These are phyloP conservation scores for Arachnomyces sp. DNA, from an alignment of 2,329 filamentous ascomycete species.

Conservation along the genomic window DNA sequence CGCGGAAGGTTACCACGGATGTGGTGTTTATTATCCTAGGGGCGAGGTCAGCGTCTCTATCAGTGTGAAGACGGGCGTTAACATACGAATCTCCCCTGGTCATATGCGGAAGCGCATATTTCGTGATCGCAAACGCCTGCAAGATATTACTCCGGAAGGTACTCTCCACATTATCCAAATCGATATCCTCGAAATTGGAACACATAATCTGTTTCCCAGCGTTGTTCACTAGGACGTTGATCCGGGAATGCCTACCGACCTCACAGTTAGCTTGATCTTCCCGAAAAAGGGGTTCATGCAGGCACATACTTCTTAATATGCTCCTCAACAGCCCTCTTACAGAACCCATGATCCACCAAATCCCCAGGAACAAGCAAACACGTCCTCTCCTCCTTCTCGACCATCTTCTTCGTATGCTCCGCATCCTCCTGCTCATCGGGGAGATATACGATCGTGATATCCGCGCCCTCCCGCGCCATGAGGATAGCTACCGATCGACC, in stretches of 20 bases:
- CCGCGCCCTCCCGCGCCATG: conserved; percentile 52
- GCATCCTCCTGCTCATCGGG: conserved; percentile 52
- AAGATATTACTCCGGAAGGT: conserved; percentile 52
- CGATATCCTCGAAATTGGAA: conserved; percentile 46
- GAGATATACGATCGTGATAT: conserved; percentile 50
- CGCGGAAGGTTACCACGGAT: conserved; percentile 49
- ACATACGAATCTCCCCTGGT: conserved; percentile 41
- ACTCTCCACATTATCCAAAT: conserved; percentile 48
- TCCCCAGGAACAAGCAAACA: conserved; percentile 45
- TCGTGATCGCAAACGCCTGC: conserved; percentile 54
- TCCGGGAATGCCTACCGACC: conserved; percentile 30
- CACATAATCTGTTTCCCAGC: conserved; percentile 51
- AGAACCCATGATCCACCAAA: conserved; percentile 44
- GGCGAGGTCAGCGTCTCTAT: background rate
- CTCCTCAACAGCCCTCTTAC: conserved; percentile 44
- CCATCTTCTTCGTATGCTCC: conserved; percentile 44
- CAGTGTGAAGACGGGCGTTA: background rate
- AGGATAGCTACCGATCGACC: conserved; percentile 49
- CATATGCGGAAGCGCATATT: conserved; percentile 51
- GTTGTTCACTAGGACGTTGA: conserved; percentile 53
- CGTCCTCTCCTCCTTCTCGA: conserved; percentile 44
- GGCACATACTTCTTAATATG: conserved; percentile 42
- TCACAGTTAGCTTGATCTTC: conserved; percentile 1
- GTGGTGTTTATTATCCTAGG: conserved; percentile 50
- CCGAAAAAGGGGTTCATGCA: background rate